Evolutionary conservation across 1,284 basidiomycete genomes (phyloP), one percentile per base, ranked within the genome.

Genomic region (Filobasidium uniguttulatum): DNA sequence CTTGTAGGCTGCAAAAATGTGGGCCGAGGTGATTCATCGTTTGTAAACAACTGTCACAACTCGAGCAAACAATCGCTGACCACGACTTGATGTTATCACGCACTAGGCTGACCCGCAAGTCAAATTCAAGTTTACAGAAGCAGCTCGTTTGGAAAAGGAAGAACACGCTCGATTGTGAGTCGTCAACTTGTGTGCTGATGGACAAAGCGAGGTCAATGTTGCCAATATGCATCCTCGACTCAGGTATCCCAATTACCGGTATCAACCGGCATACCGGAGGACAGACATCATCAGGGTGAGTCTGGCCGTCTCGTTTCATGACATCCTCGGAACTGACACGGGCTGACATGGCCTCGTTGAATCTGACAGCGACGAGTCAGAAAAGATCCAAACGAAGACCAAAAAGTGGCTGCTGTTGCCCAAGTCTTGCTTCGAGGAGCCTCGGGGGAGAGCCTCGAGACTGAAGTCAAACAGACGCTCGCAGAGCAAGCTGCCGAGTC

Each of bases 381-480:
- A 10, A 67, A 67, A 38, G 65, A 67, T 48, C 60, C 61, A 5
- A 53, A 61, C 20, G 65, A 67, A 52, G 65, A 67, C 52, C 62
- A 66, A 17, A 67, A 66, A 46, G 63, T 64, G 30, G 64, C 66
- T 10, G 65, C 64, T 10, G 64, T 67, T 2, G 65, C 65, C 14
- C 60, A 63, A 14, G 56, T 61, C 10, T 40, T 67, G 44, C 66
- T 67, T 34, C 58, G 66, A 50, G 65, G 65, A 8, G 66, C 66
- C 53, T 56, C 60, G 5, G 64, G 65, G 0, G 50, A 59, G 2
- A 54, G 51, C 22, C 57, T 67, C 5, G 65, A 65, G 50, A 54
- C 55, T 15, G 65, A 65, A 49, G 63, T 67, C 51, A 61, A 62
- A 50, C 57, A 62, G 3, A 60, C 63, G 44, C 49, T 67, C 49